Percentiles rank a stretch among this genome's conserved stretches.
phyloP scores from a whole-genome alignment of 306 rosid species.

The Inga laurina region DNA sequence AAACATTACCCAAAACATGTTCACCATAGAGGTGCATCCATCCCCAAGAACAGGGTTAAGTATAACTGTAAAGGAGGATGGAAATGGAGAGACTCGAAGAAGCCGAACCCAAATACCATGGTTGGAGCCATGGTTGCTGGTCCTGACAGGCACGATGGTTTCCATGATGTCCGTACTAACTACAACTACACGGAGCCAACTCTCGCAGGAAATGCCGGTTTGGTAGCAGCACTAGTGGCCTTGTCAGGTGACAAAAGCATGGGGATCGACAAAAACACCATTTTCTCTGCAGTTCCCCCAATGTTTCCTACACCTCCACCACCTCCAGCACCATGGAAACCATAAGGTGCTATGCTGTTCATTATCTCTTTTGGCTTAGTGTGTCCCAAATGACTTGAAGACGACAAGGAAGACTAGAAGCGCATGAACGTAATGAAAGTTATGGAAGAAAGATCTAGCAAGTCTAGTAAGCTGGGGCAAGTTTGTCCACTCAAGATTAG shows the following conservation, averaged over 20 bases:
- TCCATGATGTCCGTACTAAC: constrained; percentile 73
- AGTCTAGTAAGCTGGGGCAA: constrained; percentile 12
- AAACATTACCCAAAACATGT: constrained; percentile 71
- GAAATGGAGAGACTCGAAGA: constrained; percentile 72
- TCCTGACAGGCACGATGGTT: constrained; percentile 76
- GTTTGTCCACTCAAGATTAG: constrained; percentile 1
- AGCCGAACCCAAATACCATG: constrained; percentile 68
- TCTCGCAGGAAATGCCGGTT: constrained; percentile 82
- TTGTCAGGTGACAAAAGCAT: constrained; percentile 63
- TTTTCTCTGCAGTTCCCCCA: constrained; percentile 82
- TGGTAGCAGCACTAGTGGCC: constrained; percentile 76
- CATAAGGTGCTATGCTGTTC: constrained; percentile 39
- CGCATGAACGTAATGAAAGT: constrained; percentile 9
- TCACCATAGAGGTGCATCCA: constrained; percentile 85
- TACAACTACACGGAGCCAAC: constrained; percentile 91
- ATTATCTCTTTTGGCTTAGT: constrained; percentile 16
- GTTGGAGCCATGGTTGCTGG: constrained; percentile 90
- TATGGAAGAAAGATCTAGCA: background rate
- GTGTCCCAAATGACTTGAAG: constrained; percentile 39
- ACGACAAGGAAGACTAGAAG: constrained; percentile 17
- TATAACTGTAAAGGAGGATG: constrained; percentile 87
- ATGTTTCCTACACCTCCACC: constrained; percentile 93
- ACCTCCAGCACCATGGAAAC: constrained; percentile 92
- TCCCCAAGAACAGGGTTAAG: constrained; percentile 72
- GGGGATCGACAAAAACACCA: constrained; percentile 74